A percentile compares a stretch with the other conserved stretches of the same genome.
Evolutionary conservation across 805 yeast genomes (phyloP).

Genomic region (Kuraishia ogatae): DNA sequence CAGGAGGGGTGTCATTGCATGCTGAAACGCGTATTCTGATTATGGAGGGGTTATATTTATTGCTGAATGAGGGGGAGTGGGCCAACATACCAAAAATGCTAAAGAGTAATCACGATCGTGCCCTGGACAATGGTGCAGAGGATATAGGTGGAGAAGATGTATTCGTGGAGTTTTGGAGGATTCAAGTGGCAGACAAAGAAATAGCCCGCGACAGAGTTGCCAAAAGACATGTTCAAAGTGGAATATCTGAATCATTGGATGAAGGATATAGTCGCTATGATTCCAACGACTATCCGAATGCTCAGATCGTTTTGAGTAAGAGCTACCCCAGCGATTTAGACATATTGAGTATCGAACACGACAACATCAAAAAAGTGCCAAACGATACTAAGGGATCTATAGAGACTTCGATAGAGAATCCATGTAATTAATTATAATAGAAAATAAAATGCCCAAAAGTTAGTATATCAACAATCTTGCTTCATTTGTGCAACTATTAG

Average conservation of each 20-base stretch:
- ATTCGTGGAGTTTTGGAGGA: conserved; percentile 37
- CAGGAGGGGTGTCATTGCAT: conserved; percentile 36
- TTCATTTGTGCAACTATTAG: not conserved
- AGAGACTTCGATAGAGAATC: not conserved
- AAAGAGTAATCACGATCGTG: conserved; percentile 6
- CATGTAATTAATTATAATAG: not conserved
- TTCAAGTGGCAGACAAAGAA: conserved; percentile 31
- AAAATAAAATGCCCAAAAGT: not conserved
- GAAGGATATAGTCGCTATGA: conserved; percentile 45
- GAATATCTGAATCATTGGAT: conserved; percentile 35
- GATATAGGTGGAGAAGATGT: not conserved
- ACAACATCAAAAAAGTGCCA: not conserved
- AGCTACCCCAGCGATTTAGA: conserved; percentile 11
- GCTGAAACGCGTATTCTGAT: conserved; percentile 46
- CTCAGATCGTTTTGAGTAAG: conserved; percentile 19
- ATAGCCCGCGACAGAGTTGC: conserved; percentile 52
- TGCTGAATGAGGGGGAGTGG: conserved; percentile 57
- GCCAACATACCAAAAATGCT: conserved; percentile 29
- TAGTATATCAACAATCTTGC: not conserved
- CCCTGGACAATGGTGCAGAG: conserved; percentile 1
- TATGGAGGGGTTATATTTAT: conserved; percentile 70
- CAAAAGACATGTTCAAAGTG: conserved; percentile 54
- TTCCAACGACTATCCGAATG: conserved; percentile 59
- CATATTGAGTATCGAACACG: conserved; percentile 6
- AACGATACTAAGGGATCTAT: too few species aligned